Base-by-base conservation (phyloP, 2,329 filamentous ascomycete species). In the Nemania diffusa region DNA sequence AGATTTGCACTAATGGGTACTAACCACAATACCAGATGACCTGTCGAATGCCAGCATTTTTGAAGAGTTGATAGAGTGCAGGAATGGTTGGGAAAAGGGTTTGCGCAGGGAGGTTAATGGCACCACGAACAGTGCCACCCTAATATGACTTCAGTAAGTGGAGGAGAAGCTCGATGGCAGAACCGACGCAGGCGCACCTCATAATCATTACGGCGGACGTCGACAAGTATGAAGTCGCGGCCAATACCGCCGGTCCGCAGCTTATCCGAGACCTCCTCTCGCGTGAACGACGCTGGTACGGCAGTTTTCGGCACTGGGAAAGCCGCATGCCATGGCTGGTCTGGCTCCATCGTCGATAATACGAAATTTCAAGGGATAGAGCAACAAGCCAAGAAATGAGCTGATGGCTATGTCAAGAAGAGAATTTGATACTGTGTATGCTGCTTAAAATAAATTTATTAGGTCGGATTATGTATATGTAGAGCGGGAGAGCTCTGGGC, bases 121-220 rank as follows among this genome's bases (percentile, higher is more conserved):
- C 87, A 1, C 81, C 81, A 11, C 78, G 79, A 70, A 89, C 87
- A 0, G 84, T 86, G 51, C 87, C 87, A 48, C 87, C 87, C 86
- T 87, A 66, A 22, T 60, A 55, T 65, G 20, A 64, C 22, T 32
- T 52, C 13, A 32, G 50, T 24, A 55, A 67, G 26, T 57, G 5
- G 27, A 64, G 17, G 44, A 42, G 26, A 42, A 34, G 32, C 57
- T 51, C 8, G 50, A 46, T 11, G 29, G 22, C 32, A 50, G n/a
- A 26, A 32, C 40, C 13, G 53, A 34, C 73, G 6, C 27, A 26
- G 11, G 37, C 62, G 26, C 68, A 82, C 80, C 75, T 81, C 79
- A 51, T 79, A 74, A 62, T 84, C 82, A 20, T 75, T 79, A n/a
- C 81, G 75, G n/a, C 81, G 76, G 50, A 83, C 72, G 64, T 83